phyloP scores from a whole-genome alignment of 2,329 filamentous ascomycete genomes.

The Trichoderma koningiopsis region DNA sequence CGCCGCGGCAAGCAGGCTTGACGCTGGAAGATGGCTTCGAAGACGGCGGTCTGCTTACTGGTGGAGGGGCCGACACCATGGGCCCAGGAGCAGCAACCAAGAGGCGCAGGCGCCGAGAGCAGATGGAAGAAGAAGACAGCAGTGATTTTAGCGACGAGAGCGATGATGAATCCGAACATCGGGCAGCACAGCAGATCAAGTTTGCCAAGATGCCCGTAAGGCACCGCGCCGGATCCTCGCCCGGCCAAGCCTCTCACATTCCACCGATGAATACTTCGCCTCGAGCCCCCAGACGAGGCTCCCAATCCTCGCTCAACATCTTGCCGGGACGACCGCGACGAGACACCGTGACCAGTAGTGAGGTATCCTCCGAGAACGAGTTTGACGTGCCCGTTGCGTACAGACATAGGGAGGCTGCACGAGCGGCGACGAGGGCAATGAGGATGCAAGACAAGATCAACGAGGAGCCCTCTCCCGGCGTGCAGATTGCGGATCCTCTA shows the following conservation, averaged over 20 bases:
- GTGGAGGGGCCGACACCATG: constrained; percentile 67
- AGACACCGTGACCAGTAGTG: constrained; percentile 80
- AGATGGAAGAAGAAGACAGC: constrained; percentile 82
- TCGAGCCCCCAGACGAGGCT: constrained; percentile 61
- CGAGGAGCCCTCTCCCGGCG: constrained; percentile 43
- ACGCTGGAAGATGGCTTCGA: constrained; percentile 72
- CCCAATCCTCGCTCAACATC: constrained; percentile 70
- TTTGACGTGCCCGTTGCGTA: constrained; percentile 68
- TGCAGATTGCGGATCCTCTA: constrained; percentile 51
- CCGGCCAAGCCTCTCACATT: constrained; percentile 68
- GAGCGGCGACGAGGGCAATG: constrained; percentile 52
- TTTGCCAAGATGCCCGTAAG: constrained; percentile 95
- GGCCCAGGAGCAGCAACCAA: constrained; percentile 68
- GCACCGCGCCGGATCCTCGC: constrained; percentile 83
- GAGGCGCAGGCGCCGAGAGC: constrained; percentile 67
- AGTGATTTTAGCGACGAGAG: constrained; percentile 84
- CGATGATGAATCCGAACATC: constrained; percentile 73
- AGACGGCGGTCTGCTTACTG: constrained; percentile 71
- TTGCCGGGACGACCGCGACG: constrained; percentile 69
- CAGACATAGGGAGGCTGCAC: constrained; percentile 62
- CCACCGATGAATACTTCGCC: constrained; percentile 54
- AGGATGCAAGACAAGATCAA: constrained; percentile 44
- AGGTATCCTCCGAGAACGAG: constrained; percentile 82
- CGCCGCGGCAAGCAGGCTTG: constrained; percentile 63
- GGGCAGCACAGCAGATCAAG: constrained; percentile 86